A percentile compares a stretch with the other conserved stretches of the same genome.
phyloP scores from a whole-genome alignment of 202 grass and related monocot species.

The Dendrocalamus latiflorus region DNA sequence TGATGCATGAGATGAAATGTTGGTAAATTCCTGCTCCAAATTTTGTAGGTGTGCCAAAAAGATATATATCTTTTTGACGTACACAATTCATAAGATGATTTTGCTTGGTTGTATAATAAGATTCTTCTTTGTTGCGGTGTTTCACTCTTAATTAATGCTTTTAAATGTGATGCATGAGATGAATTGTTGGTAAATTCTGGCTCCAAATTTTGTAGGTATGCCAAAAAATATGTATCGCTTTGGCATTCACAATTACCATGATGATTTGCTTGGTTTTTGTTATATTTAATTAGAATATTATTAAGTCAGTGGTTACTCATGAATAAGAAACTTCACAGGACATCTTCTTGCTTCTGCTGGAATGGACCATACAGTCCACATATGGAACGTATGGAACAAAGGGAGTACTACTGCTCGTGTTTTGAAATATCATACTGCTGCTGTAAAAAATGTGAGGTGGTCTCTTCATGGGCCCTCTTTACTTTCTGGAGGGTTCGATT shows the following conservation, averaged over 20 bases:
- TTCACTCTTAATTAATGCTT: too few species aligned
- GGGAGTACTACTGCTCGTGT: constrained; percentile 47
- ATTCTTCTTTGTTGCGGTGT: too few species aligned
- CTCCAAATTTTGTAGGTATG: constrained; percentile 2
- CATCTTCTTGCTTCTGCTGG: constrained; percentile 95
- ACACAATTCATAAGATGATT: background rate
- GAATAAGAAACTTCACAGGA: constrained; percentile 28
- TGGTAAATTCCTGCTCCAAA: constrained; percentile 1
- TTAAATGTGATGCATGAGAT: background rate
- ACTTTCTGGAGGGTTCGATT: constrained; percentile 76
- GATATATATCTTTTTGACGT: background rate
- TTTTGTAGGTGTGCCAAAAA: background rate
- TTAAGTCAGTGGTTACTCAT: constrained; percentile 20
- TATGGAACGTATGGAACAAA: constrained; percentile 82
- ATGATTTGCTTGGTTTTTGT: constrained; percentile 11
- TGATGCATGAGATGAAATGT: background rate
- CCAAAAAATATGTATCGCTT: background rate
- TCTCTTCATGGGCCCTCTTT: constrained; percentile 41
- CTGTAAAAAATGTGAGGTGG: constrained; percentile 86
- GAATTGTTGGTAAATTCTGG: background rate
- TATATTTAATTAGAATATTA: background rate
- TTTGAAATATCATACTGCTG: constrained; percentile 62
- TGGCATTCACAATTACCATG: background rate
- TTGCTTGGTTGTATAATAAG: background rate
- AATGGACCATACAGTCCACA: constrained; percentile 64